A percentile compares a stretch with the other conserved stretches of the same genome.
Conservation (phyloP, 2,329 filamentous ascomycete species). For the Botryotinia globosa region DNA sequence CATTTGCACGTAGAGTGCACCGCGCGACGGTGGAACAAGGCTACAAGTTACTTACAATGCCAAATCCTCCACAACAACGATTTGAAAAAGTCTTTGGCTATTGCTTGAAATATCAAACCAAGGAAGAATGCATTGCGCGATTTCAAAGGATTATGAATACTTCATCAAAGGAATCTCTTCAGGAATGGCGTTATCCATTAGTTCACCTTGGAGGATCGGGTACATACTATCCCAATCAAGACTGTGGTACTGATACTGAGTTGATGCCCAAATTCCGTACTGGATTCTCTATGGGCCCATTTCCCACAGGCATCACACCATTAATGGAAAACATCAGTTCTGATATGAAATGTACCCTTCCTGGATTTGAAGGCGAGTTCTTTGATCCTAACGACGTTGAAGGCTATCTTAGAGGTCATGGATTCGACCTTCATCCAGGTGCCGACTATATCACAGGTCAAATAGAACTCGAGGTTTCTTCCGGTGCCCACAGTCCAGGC, state of each 20-base stretch:
- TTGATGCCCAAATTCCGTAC: constrained; percentile 35
- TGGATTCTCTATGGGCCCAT: constrained; percentile 50
- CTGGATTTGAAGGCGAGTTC: constrained; percentile 70
- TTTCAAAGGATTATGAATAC: constrained; percentile 34
- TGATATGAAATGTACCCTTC: constrained; percentile 52
- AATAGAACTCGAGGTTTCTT: constrained; percentile 42
- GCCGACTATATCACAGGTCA: constrained; percentile 60
- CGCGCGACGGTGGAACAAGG: constrained; percentile 62
- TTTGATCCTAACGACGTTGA: constrained; percentile 77
- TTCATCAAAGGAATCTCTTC: constrained; percentile 46
- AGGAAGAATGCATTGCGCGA: constrained; percentile 47
- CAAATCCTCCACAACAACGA: constrained; percentile 47
- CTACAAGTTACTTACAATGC: constrained; percentile 53
- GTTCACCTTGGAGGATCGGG: constrained; percentile 66
- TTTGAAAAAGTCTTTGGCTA: constrained; percentile 66
- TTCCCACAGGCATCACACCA: constrained; percentile 42
- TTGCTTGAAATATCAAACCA: constrained; percentile 58
- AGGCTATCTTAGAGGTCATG: constrained; percentile 63
- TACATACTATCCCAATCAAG: constrained; percentile 54
- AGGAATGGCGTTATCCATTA: constrained; percentile 59
- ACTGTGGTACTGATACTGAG: constrained; percentile 26
- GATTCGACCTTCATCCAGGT: constrained; percentile 59
- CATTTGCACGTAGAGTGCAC: constrained; percentile 69
- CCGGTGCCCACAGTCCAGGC: constrained; percentile 20
- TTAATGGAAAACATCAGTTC: constrained; percentile 46